Percentiles rank a stretch among this genome's conserved stretches.
phyloP scores from a whole-genome alignment of 306 rosid species.

The Medicago truncatula region DNA sequence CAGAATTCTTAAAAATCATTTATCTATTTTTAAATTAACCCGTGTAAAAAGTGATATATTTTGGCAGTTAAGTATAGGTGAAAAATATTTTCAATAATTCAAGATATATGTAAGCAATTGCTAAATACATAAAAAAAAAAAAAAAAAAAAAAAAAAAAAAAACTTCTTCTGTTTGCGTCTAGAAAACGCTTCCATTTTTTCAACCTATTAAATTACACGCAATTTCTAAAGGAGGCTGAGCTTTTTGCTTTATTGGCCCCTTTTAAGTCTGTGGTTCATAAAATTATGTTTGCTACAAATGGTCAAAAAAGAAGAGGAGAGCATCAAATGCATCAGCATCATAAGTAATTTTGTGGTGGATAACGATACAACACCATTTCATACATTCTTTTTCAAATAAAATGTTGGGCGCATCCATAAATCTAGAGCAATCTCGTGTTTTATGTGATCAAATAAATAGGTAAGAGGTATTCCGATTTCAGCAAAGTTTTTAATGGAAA shows the following conservation, averaged over 20 bases:
- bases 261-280: constrained; percentile 4
- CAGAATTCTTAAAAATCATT: too few species aligned
- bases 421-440: neutral
- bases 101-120: too few species aligned
- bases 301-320: neutral
- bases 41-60: too few species aligned
- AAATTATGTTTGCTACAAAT: neutral
- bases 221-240: neutral
- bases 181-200: neutral
- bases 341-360: constrained; percentile 10
- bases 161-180: neutral
- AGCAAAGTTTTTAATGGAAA: neutral
- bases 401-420: neutral
- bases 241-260: neutral
- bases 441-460: neutral
- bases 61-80: too few species aligned
- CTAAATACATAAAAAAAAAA: too few species aligned
- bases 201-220: constrained; percentile 9
- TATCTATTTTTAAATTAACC: too few species aligned
- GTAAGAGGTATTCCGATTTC: neutral
- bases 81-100: too few species aligned
- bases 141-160: too few species aligned
- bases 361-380: neutral
- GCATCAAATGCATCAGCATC: neutral
- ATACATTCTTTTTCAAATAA: neutral